These are phyloP conservation scores for Colletotrichum liaoningense DNA, from an alignment of 2,329 filamentous ascomycete genomes.

Conservation along the genomic window DNA sequence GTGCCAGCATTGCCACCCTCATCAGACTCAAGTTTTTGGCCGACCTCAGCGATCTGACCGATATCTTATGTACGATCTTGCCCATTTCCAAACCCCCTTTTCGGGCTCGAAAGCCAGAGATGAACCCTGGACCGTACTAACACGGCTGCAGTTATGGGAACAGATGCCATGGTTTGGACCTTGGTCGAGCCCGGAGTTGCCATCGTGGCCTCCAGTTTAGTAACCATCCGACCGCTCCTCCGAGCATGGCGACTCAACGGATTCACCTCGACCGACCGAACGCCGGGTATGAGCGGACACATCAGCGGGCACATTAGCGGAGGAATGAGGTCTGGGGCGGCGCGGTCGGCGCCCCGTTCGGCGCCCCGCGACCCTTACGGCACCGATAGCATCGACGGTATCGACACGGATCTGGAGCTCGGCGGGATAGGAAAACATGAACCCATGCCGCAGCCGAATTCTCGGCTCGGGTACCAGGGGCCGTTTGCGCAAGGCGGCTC, in stretches of 20 bases:
- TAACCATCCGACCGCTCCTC: conserved; percentile 66
- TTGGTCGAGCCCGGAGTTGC: conserved; percentile 67
- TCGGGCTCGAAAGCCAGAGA: not conserved
- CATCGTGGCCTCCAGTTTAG: conserved; percentile 64
- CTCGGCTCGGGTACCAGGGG: not conserved
- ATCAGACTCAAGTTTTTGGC: conserved; percentile 62
- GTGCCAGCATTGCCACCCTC: conserved; percentile 65
- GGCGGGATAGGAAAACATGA: conserved; percentile 8
- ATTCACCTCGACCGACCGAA: conserved; percentile 55
- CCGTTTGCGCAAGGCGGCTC: not conserved
- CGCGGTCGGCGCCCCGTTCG: conserved; percentile 37
- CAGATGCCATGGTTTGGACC: conserved; percentile 67
- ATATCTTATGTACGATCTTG: conserved; percentile 59
- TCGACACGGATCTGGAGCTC: conserved; percentile 50
- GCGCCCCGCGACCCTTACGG: conserved; percentile 47
- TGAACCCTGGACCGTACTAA: not conserved
- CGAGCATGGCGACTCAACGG: conserved; percentile 59
- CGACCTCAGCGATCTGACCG: conserved; percentile 55
- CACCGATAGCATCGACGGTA: conserved; percentile 52
- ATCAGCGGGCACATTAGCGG: conserved; percentile 35
- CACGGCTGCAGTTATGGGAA: conserved; percentile 53
- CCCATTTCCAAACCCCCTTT: too few species aligned
- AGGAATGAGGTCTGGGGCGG: conserved; percentile 45
- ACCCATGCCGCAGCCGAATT: not conserved
- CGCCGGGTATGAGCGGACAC: conserved; percentile 41